Evolutionary conservation across 306 rosid species (phyloP), one percentile per base, ranked within the genome.

Genomic region (Datisca glomerata): DNA sequence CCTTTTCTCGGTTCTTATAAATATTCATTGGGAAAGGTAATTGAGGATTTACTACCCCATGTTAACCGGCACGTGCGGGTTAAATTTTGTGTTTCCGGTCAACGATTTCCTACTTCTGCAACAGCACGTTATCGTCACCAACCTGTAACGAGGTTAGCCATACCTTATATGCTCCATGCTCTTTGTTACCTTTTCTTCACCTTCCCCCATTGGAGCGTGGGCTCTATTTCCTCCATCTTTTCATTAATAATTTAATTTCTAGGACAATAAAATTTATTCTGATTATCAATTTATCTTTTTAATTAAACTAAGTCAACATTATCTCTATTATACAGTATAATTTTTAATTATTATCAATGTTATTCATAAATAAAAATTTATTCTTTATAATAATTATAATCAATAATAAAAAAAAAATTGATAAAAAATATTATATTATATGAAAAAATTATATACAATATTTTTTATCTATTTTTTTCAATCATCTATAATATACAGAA

Each of bases 61-160:
- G 15, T 24, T 42, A 48, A 66, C 75, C 33, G 62, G 65, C 81
- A 69, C 64, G 70, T 69, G 73, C 27, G 39, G 4, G 47, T 53
- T 46, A 8, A 1, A 12, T 43, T 18, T 18, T 16, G 6, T 35
- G n/a, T 25, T 2, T 8, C 41, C 42, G 16, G 65, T 71, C 83
- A 73, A 70, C 79, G 47, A 20, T 29, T 13, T 5, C n/a, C 57
- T 7, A 41, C 56, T 38, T 45, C 3, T 2, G 10, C 14, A 15
- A 19, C 35, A 41, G 22, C 53, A 11, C 33, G 49, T 24, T 41
- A 41, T 8, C 18, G 60, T 46, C 64, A 62, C 63, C 54, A 55
- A 48, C 55, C 70, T 12, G 47, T 29, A 28, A 60, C n/a, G 9
- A 31, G 56, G 31, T 21, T 28, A 15, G 24, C 48, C 60, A 56